Percentiles rank a stretch among this genome's conserved stretches.
phyloP scores from a whole-genome alignment of 1,139 yeast species.

The Zygosaccharomyces sapae region DNA sequence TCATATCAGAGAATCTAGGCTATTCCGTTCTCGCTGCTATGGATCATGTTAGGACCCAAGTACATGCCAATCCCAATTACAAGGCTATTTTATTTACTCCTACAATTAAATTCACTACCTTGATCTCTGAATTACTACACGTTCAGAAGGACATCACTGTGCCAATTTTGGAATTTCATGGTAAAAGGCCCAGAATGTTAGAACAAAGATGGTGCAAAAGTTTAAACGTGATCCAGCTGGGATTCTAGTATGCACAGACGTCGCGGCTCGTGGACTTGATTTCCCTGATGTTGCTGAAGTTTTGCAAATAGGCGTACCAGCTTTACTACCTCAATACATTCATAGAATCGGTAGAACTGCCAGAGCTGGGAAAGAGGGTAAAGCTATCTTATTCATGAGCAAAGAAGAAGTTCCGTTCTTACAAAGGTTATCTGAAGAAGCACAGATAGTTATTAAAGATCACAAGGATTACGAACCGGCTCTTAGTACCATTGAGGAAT shows the following conservation, averaged over 20 bases:
- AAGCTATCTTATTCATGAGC: constrained; percentile 51
- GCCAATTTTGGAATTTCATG: constrained; percentile 51
- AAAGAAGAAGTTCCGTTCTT: constrained; percentile 49
- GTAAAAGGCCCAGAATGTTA: constrained; percentile 57
- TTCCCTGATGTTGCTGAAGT: constrained; percentile 82
- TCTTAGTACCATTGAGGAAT: constrained; percentile 22
- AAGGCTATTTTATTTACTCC: constrained; percentile 83
- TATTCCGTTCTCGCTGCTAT: constrained; percentile 54
- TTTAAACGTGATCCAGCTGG: constrained; percentile 42
- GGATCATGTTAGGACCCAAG: constrained; percentile 42
- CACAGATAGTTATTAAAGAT: constrained; percentile 50
- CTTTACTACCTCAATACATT: constrained; percentile 70
- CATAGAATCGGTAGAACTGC: constrained; percentile 97
- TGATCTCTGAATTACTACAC: constrained; percentile 42
- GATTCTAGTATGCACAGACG: constrained; percentile 79
- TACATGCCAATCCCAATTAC: constrained; percentile 40
- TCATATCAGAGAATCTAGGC: constrained; percentile 46
- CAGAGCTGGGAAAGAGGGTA: constrained; percentile 82
- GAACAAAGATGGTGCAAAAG: constrained; percentile 31
- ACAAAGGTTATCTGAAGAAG: constrained; percentile 41
- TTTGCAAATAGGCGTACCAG: constrained; percentile 72
- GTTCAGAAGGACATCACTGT: constrained; percentile 28
- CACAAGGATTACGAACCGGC: constrained; percentile 35
- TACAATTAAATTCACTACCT: constrained; percentile 66
- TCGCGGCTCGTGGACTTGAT: constrained; percentile 96